These are phyloP conservation scores for Santalum album DNA, from an alignment of 164 flowering plant species.

Conservation along the genomic window DNA sequence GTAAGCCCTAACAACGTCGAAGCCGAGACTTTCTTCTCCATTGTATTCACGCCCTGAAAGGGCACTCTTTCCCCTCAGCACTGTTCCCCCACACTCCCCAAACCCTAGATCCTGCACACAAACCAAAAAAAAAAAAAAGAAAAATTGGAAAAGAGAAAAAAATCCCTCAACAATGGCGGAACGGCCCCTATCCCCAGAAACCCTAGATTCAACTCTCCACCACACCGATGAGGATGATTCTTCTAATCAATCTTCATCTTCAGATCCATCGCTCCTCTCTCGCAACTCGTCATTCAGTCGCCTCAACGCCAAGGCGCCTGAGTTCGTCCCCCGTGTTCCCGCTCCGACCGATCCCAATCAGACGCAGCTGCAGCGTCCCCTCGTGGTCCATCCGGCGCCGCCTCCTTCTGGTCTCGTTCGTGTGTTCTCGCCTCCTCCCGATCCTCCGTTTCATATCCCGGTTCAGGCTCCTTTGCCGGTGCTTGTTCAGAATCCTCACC, in stretches of 20 bases:
- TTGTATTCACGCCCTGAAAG: too few relatives aligned
- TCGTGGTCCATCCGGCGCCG: conserved; percentile 11
- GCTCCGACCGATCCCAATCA: conserved; percentile 17
- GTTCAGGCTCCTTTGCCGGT: conserved; percentile 16
- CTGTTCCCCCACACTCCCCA: too few relatives aligned
- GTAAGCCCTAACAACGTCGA: too few relatives aligned
- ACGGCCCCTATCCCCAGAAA: conserved; percentile 5
- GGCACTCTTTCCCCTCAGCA: too few relatives aligned
- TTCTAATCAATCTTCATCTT: conserved; percentile 6
- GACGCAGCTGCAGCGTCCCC: conserved; percentile 16
- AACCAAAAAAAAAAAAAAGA: too few relatives aligned
- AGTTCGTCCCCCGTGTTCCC: conserved; percentile 48
- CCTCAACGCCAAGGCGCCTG: conserved; percentile 78
- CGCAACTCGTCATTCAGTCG: conserved; percentile 44
- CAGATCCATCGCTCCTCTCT: conserved; percentile 31
- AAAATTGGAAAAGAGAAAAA: too few relatives aligned
- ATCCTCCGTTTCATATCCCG: conserved; percentile 25
- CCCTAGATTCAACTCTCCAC: conserved; percentile 1
- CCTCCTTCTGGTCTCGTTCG: conserved; percentile 30
- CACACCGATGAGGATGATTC: conserved; percentile 1
- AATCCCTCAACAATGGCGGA: too few relatives aligned
- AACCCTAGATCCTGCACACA: too few relatives aligned
- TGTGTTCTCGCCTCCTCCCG: conserved; percentile 25
- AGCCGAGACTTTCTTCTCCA: too few relatives aligned
- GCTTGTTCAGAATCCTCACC: conserved; percentile 14